These are phyloP conservation scores for Trichoderma breve DNA, from an alignment of 2,329 filamentous ascomycete genomes.

Conservation along the genomic window DNA sequence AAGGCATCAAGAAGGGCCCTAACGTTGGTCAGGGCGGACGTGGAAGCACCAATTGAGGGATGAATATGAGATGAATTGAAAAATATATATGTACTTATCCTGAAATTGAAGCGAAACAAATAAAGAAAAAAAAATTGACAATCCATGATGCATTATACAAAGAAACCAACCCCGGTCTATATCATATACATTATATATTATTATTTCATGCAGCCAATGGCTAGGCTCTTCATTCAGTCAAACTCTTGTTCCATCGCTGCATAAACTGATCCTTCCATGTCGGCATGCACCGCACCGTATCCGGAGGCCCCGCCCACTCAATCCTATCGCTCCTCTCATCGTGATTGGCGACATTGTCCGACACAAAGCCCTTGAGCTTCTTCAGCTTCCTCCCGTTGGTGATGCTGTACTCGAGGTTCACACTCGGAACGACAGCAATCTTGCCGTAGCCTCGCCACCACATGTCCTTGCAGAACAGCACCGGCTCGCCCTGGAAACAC, in stretches of 20 bases:
- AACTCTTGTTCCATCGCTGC: slow-evolving; percentile 36
- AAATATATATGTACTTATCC: neutral
- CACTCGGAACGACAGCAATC: slow-evolving; percentile 55
- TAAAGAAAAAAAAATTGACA: neutral
- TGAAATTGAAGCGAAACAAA: neutral
- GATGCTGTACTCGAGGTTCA: slow-evolving; percentile 56
- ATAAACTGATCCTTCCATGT: slow-evolving; percentile 42
- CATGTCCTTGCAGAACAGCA: slow-evolving; percentile 56
- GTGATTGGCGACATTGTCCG: slow-evolving; percentile 33
- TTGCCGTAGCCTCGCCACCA: slow-evolving; percentile 50
- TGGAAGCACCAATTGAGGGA: slow-evolving; percentile 21
- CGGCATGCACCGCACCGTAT: slow-evolving; percentile 48
- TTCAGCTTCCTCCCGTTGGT: slow-evolving; percentile 47
- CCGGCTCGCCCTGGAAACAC: slow-evolving; percentile 55
- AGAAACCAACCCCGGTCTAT: neutral
- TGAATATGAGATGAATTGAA: neutral
- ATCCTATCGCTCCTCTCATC: slow-evolving; percentile 35
- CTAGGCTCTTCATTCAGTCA: neutral
- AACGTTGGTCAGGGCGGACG: slow-evolving; percentile 42
- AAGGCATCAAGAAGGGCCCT: slow-evolving; percentile 40
- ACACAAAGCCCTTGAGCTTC: slow-evolving; percentile 48
- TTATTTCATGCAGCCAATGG: neutral
- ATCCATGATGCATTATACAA: neutral
- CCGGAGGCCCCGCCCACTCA: slow-evolving; percentile 47
- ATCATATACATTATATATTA: neutral